A percentile compares a stretch with the other conserved stretches of the same genome.
phyloP scores from a whole-genome alignment of 1,139 yeast genomes.

The Candida labiduridarum region DNA sequence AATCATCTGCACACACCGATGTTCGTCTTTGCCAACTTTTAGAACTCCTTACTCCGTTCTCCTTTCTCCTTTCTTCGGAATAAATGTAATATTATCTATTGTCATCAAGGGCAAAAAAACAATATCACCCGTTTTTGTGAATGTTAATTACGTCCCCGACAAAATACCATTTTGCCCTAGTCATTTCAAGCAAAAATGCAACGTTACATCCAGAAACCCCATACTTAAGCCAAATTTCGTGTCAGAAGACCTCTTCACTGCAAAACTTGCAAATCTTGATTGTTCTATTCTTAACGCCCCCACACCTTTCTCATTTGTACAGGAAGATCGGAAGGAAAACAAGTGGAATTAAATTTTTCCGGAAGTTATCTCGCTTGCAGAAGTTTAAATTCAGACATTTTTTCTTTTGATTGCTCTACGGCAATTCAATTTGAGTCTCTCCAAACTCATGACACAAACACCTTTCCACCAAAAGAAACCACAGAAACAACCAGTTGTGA shows the following conservation, averaged over 20 bases:
- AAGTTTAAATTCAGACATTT: background rate
- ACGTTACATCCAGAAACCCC: slow-evolving; percentile 12
- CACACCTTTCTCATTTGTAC: background rate
- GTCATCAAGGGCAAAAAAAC: background rate
- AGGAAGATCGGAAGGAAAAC: background rate
- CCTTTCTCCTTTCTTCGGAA: background rate
- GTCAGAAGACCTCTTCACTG: background rate
- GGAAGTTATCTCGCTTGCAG: background rate
- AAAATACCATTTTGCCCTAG: background rate
- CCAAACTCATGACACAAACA: background rate
- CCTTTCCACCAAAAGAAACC: background rate
- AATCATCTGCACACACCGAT: background rate
- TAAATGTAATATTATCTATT: background rate
- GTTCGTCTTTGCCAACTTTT: background rate
- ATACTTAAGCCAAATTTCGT: slow-evolving; percentile 4
- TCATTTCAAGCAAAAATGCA: slow-evolving; percentile 5
- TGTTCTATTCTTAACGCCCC: background rate
- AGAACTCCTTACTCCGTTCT: background rate
- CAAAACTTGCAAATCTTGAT: background rate
- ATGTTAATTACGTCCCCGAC: background rate
- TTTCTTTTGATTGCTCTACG: background rate
- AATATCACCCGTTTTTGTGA: background rate
- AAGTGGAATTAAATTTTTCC: background rate
- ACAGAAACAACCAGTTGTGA: background rate
- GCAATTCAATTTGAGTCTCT: background rate